Percentiles rank a stretch among this genome's conserved stretches.
phyloP scores from a whole-genome alignment of 805 yeast species.

The Yamadazyma philogaea region DNA sequence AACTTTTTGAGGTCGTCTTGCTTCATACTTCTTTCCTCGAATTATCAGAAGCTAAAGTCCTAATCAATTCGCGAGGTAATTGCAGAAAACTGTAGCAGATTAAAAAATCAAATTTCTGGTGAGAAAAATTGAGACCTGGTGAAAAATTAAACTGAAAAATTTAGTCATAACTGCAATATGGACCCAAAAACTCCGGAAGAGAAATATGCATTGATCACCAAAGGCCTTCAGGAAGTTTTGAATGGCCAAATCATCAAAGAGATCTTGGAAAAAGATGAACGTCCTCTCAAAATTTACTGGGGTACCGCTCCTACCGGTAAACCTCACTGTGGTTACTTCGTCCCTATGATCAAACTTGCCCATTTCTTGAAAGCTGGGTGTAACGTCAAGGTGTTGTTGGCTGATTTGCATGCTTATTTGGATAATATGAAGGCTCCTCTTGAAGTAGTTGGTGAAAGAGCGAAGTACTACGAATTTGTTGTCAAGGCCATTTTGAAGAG shows the following conservation, averaged over 20 bases:
- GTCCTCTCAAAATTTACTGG: constrained; percentile 90
- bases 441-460: constrained; percentile 85
- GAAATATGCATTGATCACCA: constrained; percentile 73
- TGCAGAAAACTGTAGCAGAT: neutral
- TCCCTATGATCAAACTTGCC: constrained; percentile 95
- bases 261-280: constrained; percentile 73
- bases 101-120: neutral
- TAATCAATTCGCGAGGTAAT: neutral
- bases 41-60: neutral
- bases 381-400: constrained; percentile 85
- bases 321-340: constrained; percentile 98
- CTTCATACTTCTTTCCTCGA: constrained; percentile 14
- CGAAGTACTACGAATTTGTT: constrained; percentile 78
- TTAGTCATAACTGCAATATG: neutral
- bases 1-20: constrained; percentile 23
- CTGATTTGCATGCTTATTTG: constrained; percentile 93
- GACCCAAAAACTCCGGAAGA: constrained; percentile 38
- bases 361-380: constrained; percentile 95
- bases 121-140: neutral
- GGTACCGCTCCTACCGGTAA: constrained; percentile 99
- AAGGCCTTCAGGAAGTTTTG: constrained; percentile 86
- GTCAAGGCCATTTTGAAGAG: constrained; percentile 83
- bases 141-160: constrained; percentile 1
- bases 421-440: constrained; percentile 98
- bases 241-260: constrained; percentile 84